Base-by-base conservation (phyloP, 2,329 filamentous ascomycete genomes). In the Epichloe coenophiala region DNA sequence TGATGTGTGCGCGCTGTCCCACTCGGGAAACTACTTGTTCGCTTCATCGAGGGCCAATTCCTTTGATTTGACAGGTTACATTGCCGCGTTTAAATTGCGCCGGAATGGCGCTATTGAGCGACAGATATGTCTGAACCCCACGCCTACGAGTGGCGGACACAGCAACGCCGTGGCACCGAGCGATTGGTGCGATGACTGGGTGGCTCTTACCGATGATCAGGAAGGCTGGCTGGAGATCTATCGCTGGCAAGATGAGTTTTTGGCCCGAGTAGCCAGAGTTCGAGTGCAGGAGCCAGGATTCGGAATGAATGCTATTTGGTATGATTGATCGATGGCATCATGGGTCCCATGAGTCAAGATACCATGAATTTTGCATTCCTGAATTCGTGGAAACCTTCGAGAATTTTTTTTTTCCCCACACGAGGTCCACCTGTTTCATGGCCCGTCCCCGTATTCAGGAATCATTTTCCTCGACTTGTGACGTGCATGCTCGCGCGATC, bases 231-330 rank as follows among this genome's bases (percentile, higher is more conserved):
- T 95, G 19, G 88, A 95, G 71, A 86, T 95, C 51, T 94, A 94
- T 65, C 75, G 88, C 49, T 95, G 88, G 86, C 76, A 84, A 56
- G 83, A 89, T 52, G 88, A 93, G 72, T 87, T 84, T 58, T 68
- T 95, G 49, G 83, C 80, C 2, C 73, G 88, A 3, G 88, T 94
- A 7, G 88, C 88, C 15, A 75, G 86, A 55, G 72, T 86, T 55
- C 81, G 87, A 58, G 82, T 94, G 38, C 81, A 82, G 5, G 88
- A 94, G 70, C 86, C 86, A n/a, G 88, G 88, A 1, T 95, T 95
- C 64, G 88, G 88, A 2, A 95, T 95, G 88, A 95, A 95, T 68
- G 88, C 88, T n/a, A 89, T 94, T 55, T 95, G 88, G 88, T 51
- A 51, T 17, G 50, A 51, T 31, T 51, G 13, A 33, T 17, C 19